Conservation (phyloP, 345 rosid genomes). For the Euphorbia pulcherrima region DNA sequence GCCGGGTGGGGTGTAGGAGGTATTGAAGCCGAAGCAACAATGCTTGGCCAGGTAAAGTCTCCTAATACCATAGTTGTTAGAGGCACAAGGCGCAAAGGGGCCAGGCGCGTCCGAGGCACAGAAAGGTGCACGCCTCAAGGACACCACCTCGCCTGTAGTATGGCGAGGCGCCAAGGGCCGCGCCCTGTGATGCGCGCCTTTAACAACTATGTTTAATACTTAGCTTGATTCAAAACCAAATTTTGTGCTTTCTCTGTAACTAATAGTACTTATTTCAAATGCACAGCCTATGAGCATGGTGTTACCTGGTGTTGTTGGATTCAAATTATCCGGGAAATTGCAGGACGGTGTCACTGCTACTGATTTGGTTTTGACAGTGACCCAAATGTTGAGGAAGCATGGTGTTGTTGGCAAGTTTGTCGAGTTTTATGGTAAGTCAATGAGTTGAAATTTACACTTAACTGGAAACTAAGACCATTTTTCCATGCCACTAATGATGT, state of each 20-base stretch:
- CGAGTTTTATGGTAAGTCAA: slow-evolving; percentile 31
- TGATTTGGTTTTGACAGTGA: slow-evolving; percentile 80
- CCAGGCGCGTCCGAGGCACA: no score
- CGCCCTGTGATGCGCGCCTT: no score
- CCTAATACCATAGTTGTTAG: no score
- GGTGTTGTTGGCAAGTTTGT: slow-evolving; percentile 45
- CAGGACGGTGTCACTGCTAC: slow-evolving; percentile 84
- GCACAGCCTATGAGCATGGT: slow-evolving; percentile 93
- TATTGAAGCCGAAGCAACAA: slow-evolving; percentile 84
- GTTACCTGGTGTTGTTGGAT: slow-evolving; percentile 84
- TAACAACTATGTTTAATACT: no score
- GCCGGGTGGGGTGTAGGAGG: slow-evolving; percentile 98
- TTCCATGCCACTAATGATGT: background rate
- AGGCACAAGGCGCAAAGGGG: no score
- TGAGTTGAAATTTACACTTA: background rate
- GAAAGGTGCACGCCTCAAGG: no score
- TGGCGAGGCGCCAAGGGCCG: no score
- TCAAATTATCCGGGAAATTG: slow-evolving; percentile 64
- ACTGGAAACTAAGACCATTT: background rate
- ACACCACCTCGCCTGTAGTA: no score
- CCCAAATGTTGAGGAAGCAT: slow-evolving; percentile 81
- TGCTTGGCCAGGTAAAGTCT: slow-evolving; percentile 54
- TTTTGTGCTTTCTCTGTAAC: no score
- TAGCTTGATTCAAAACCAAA: no score
- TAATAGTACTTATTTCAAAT: slow-evolving; percentile 28